A percentile compares a stretch with the other conserved stretches of the same genome.
Conservation (phyloP, 2,329 filamentous ascomycete species). For the Alternaria sp. region DNA sequence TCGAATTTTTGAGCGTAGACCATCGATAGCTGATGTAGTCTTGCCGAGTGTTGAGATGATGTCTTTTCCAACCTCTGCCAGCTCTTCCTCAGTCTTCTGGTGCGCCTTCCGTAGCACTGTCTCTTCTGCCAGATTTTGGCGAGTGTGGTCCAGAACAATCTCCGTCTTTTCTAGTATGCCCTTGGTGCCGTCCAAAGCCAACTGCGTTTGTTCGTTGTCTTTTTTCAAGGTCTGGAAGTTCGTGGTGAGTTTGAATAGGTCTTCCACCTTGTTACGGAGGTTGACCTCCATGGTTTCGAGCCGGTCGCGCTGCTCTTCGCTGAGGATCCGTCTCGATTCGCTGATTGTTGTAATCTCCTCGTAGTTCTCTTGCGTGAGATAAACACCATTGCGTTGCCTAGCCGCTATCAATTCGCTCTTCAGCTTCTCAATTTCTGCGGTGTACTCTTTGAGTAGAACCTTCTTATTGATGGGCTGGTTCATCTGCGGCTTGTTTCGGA, state of each 20-base stretch:
- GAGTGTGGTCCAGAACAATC: conserved; percentile 78
- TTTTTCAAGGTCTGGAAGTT: conserved; percentile 89
- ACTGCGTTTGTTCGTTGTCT: conserved; percentile 80
- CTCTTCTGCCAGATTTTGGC: conserved; percentile 80
- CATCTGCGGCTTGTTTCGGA: conserved; percentile 95
- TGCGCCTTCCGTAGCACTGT: conserved; percentile 82
- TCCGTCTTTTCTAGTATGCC: conserved; percentile 87
- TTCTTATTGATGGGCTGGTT: conserved; percentile 94
- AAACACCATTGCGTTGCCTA: conserved; percentile 92
- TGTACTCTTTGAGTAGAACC: conserved; percentile 88
- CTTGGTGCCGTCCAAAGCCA: conserved; percentile 79
- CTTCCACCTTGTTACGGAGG: conserved; percentile 90
- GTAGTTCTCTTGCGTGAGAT: conserved; percentile 85
- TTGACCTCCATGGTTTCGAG: conserved; percentile 92
- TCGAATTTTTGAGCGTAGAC: conserved; percentile 84
- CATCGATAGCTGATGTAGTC: conserved; percentile 81
- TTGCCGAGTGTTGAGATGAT: conserved; percentile 79
- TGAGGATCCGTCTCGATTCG: conserved; percentile 88
- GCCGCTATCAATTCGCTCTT: conserved; percentile 94
- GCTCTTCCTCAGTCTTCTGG: conserved; percentile 79
- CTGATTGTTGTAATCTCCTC: conserved; percentile 92
- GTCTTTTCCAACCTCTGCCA: conserved; percentile 75
- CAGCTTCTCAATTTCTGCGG: conserved; percentile 89
- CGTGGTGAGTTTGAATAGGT: conserved; percentile 84
- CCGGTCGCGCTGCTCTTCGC: conserved; percentile 89